Evolutionary conservation across 805 yeast genomes (phyloP), one percentile per base, ranked within the genome.

Genomic region (Lipomyces orientalis): DNA sequence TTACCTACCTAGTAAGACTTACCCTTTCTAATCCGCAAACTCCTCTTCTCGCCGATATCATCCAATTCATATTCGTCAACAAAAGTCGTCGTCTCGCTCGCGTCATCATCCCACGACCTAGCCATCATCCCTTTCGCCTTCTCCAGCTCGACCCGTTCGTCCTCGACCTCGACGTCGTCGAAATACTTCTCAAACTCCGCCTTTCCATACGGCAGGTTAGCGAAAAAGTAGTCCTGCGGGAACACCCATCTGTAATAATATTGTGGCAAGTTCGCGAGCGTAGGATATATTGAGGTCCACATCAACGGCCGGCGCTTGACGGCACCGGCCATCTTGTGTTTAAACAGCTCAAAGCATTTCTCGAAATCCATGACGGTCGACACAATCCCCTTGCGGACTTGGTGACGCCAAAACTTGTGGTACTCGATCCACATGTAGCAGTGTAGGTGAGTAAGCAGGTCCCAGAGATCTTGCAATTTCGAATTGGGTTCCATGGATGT

Each of bases 361-460:
- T 73, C 75, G 58, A 73, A 73, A 52, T 73, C 75, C 74, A 73
- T 66, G 5, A 73, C 73, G 6, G 75, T 64, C 34, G 51, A 37
- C 39, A 70, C 69, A 8, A n/a, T 25, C 12, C 72, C 70, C 10
- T 46, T 37, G 25, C 60, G 51, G 9, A 71, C 65, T 22, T 54
- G 59, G 19, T 54, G 39, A 19, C 35, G 59, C 75, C 75, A 73
- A 56, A 46, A 71, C 12, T 46, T 60, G 64, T 73, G 75, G 52
- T 65, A 73, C 54, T 67, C 68, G 12, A 58, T 51, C 29, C 73
- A 43, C 10, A 73, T 37, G 54, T 61, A 62, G 31, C 63, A 52
- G 39, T 61, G 62, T 31, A 73, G 62, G 12, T 58, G 58, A 7
- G 61, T 43, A n/a, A 73, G 16, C 35, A 70, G 58, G 3, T 39